Base-by-base conservation (phyloP, 2,329 filamentous ascomycete genomes). In the Cercospora sp. region DNA sequence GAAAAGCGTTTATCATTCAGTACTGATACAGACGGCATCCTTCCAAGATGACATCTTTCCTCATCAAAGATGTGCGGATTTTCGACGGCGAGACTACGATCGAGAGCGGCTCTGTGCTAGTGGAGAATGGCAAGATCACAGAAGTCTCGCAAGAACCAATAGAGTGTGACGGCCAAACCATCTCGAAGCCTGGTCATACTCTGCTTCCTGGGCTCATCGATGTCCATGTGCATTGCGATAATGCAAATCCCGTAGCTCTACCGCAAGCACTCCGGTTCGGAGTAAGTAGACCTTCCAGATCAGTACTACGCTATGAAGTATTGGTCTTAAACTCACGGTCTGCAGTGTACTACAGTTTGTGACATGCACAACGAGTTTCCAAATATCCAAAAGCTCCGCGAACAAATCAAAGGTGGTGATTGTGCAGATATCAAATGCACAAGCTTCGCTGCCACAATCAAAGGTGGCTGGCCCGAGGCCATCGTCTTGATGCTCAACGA, bases 131-230 rank as follows among this genome's bases (percentile, higher is more conserved):
- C 61, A 79, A 79, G 45, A 82, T 85, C 66, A 59, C 70, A 0
- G 67, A 73, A 51, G 72, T 77, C 48, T 74, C 72, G 1, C 18
- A 51, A 4, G 57, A 48, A 1, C 8, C 45, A 2, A 72, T 74
- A 53, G 31, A 68, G 5, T 74, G 64, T 63, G 23, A 67, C 31
- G 73, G 74, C 18, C 62, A 73, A 3, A 77, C 77, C 4, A 77
- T 82, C 65, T 82, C 82, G 3, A 83, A 79, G 64, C 81, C 82
- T 2, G 80, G 79, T 7, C 80, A 84, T 68, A 85, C 84, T 0
- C 68, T 85, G 0, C 75, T 86, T 0, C 84, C 84, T 1, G 84
- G 84, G 1, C 73, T 86, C 5, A 85, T 86, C 31, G 84, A 86
- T 69, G 80, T 78, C 51, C 84, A 85, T 69, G 81, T 85, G 30